Percentiles rank a stretch among this genome's conserved stretches.
phyloP scores from a whole-genome alignment of 1,284 basidiomycete genomes.

The Marasmius fiardii region DNA sequence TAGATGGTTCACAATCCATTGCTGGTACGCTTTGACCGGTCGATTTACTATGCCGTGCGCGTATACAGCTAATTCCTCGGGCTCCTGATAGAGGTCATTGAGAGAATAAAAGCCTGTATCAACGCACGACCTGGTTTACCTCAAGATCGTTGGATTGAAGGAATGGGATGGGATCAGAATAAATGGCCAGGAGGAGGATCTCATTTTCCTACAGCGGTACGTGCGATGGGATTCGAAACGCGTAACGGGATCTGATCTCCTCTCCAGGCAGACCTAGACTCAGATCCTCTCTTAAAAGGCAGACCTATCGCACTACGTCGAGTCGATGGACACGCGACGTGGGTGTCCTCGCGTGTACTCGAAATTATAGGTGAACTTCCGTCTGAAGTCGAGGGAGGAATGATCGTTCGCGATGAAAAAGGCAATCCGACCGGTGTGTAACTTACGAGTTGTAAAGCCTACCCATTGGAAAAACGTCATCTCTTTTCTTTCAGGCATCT shows the following conservation, averaged over 20 bases:
- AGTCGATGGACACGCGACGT: slow-evolving; percentile 52
- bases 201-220: slow-evolving; percentile 77
- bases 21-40: no score
- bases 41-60: no score
- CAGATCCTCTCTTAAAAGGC: slow-evolving; percentile 30
- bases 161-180: slow-evolving; percentile 94
- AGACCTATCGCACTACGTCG: slow-evolving; percentile 41
- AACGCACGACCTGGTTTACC: slow-evolving; percentile 47
- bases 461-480: background rate
- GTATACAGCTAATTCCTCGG: background rate
- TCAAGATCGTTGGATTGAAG: slow-evolving; percentile 68
- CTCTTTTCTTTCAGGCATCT: slow-evolving; percentile 43
- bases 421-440: slow-evolving; percentile 10
- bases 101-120: slow-evolving; percentile 62
- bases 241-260: background rate
- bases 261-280: slow-evolving; percentile 54
- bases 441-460: no score
- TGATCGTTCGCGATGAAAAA: slow-evolving; percentile 22
- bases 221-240: slow-evolving; percentile 16
- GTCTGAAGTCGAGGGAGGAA: slow-evolving; percentile 11
- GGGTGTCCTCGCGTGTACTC: slow-evolving; percentile 37
- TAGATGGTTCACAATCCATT: slow-evolving; percentile 50
- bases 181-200: slow-evolving; percentile 62
- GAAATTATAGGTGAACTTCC: slow-evolving; percentile 24
- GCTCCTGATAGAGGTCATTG: slow-evolving; percentile 10